Conservation (phyloP, 371 early-diverging fungal genomes). For the Haplosporangium sp. region DNA sequence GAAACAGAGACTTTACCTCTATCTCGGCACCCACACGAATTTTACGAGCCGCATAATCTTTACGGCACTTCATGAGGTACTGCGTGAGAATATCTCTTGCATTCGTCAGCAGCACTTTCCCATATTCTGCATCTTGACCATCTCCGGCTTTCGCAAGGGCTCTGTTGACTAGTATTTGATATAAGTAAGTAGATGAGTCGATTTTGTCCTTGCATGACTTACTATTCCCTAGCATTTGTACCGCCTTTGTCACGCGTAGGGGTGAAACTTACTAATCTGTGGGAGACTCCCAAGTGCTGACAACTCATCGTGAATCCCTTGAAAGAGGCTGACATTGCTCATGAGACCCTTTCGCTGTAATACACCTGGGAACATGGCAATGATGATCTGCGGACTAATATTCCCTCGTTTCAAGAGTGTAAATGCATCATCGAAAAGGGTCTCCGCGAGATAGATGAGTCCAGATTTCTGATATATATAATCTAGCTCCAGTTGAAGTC, state of each 20-base stretch:
- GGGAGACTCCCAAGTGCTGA: conserved; percentile 61
- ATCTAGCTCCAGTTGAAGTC: conserved; percentile 63
- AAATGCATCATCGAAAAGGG: conserved; percentile 79
- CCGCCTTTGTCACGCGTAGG: background rate
- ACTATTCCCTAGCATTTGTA: too few relatives aligned
- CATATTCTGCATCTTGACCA: conserved; percentile 48
- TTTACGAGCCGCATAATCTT: conserved; percentile 17
- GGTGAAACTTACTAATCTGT: conserved; percentile 58
- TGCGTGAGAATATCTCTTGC: conserved; percentile 67
- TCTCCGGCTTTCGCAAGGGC: conserved; percentile 20
- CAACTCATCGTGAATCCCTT: conserved; percentile 57
- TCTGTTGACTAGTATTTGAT: conserved; percentile 4
- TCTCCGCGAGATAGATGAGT: conserved; percentile 69
- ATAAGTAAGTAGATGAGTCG: background rate
- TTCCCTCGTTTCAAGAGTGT: conserved; percentile 69
- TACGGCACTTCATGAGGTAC: conserved; percentile 60
- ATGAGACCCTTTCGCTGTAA: conserved; percentile 46
- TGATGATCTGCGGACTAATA: conserved; percentile 71
- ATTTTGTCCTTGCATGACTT: background rate
- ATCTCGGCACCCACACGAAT: conserved; percentile 40
- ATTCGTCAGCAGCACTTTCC: conserved; percentile 63
- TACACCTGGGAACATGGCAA: conserved; percentile 70
- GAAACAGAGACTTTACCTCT: conserved; percentile 10
- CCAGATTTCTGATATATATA: conserved; percentile 78
- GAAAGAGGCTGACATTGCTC: conserved; percentile 53